Evolutionary conservation across 192 early-diverging fungal species (phyloP), one percentile per base, ranked within the genome.

Genomic region (Polychytrium aggregatum): DNA sequence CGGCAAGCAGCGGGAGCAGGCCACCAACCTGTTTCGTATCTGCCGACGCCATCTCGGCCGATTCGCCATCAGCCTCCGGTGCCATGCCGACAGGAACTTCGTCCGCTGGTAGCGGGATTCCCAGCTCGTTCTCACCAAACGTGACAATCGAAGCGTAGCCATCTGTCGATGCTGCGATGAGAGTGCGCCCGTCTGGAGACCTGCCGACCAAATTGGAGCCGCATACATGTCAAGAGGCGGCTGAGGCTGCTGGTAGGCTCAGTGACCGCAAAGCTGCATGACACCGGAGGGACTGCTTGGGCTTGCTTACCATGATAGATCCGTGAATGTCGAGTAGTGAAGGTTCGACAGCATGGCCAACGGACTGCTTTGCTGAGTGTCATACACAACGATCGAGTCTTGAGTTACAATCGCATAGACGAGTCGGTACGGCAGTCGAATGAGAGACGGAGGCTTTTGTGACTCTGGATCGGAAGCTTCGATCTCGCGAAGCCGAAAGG

Each of bases 251-350:
- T n/a, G n/a, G n/a, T n/a, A n/a, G n/a, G 31, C 17, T 24, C 20
- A 20, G 62, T n/a, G 9, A 37, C 29, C 46, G 27, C 18, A 44
- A 46, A 20, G 25, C 45, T 31, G 28, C 35, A 31, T 16, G 25
- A 29, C n/a, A n/a, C n/a, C n/a, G 24, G 1, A 47, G 11, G 11
- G 14, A n/a, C 1, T 21, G 41, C 17, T 36, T 18, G 17, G 27
- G 40, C 17, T n/a, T 21, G 45, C 56, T 55, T 67, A 81, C 92
- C 90, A 94, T 17, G 88, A 64, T 38, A 93, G 50, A 62, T 97
- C 93, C 8, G 90, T 89, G 33, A 94, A 67, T 1, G 87, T 80
- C 14, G 88, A 82, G 61, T 85, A 93, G 59, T 97, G 93, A 47
- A 94, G 65, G 25, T 86, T 83, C 16, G 76, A 64, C 42, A 91